Percentiles rank a stretch among this genome's conserved stretches.
Evolutionary conservation across 2,329 filamentous ascomycete genomes (phyloP).

Genomic region (Beauveria sp.): DNA sequence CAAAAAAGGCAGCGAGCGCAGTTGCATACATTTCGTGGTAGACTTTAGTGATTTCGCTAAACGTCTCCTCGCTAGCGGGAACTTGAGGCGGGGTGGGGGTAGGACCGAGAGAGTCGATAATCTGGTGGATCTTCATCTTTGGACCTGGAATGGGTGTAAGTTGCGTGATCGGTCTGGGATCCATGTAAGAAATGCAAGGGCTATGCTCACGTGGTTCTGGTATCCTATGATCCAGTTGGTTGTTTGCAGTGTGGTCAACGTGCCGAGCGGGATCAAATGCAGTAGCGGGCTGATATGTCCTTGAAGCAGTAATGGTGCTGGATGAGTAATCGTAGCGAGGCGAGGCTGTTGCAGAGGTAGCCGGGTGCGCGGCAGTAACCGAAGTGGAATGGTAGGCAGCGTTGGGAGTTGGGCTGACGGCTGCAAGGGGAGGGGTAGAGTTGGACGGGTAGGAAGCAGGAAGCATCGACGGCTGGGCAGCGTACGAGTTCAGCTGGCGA

Average conservation of each 20-base stretch:
- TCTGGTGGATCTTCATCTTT: constrained; percentile 66
- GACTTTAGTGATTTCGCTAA: constrained; percentile 62
- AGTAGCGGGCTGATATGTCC: neutral
- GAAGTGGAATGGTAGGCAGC: constrained; percentile 26
- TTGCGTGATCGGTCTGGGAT: constrained; percentile 8
- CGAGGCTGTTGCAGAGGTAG: constrained; percentile 30
- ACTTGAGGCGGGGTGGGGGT: constrained; percentile 48
- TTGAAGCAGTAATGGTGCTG: neutral
- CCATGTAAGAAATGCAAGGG: no score
- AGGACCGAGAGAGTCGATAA: constrained; percentile 56
- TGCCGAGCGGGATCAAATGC: constrained; percentile 2
- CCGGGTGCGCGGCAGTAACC: constrained; percentile 22
- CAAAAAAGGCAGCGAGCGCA: constrained; percentile 69
- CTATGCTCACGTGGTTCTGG: neutral
- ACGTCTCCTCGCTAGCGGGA: constrained; percentile 40
- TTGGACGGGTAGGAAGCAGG: constrained; percentile 32
- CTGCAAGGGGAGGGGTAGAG: constrained; percentile 23
- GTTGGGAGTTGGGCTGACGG: constrained; percentile 21
- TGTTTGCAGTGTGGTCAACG: neutral
- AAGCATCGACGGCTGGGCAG: constrained; percentile 37
- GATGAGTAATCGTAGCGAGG: constrained; percentile 38
- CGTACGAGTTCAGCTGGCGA: constrained; percentile 35
- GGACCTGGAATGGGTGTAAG: constrained; percentile 38
- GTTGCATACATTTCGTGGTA: constrained; percentile 71
- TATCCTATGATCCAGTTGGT: neutral